Conservation (phyloP, 176 grass and related monocot genomes). For the Oryza brachyantha region DNA sequence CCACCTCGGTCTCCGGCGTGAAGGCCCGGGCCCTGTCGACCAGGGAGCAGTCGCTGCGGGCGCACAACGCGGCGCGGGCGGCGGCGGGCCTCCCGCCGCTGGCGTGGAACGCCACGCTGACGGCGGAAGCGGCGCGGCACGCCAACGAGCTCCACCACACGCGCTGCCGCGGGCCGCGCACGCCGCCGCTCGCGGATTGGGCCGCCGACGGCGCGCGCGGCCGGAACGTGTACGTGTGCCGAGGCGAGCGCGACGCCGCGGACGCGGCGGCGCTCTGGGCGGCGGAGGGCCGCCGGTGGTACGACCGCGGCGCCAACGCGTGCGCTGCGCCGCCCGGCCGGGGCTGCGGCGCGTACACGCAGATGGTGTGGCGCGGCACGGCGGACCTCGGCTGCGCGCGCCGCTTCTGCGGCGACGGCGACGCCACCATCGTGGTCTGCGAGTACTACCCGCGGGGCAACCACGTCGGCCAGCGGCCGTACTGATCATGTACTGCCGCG, state of each 20-base stretch:
- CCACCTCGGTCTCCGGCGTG: background rate
- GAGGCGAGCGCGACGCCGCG: background rate
- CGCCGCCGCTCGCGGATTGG: background rate
- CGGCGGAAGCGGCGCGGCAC: constrained; percentile 5
- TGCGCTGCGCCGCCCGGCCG: background rate
- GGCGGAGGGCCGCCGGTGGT: background rate
- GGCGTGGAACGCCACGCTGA: constrained; percentile 23
- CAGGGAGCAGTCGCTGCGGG: constrained; percentile 9
- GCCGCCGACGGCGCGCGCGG: constrained; percentile 5
- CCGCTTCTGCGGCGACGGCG: background rate
- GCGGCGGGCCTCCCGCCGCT: background rate
- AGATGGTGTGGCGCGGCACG: constrained; percentile 17
- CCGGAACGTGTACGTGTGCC: constrained; percentile 19
- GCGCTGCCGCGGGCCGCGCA: background rate
- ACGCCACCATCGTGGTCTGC: constrained; percentile 32
- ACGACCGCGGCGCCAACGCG: background rate
- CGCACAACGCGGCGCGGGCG: constrained; percentile 15
- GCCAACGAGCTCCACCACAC: background rate
- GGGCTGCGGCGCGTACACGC: background rate
- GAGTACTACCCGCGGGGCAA: constrained; percentile 49
- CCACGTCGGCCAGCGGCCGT: constrained; percentile 27
- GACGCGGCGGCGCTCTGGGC: constrained; percentile 2
- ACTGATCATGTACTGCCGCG: background rate
- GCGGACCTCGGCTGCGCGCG: constrained; percentile 8
- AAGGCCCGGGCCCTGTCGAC: background rate